These are phyloP conservation scores for Fusarium keratoplasticum DNA, from an alignment of 2,329 filamentous ascomycete genomes.

Conservation along the genomic window DNA sequence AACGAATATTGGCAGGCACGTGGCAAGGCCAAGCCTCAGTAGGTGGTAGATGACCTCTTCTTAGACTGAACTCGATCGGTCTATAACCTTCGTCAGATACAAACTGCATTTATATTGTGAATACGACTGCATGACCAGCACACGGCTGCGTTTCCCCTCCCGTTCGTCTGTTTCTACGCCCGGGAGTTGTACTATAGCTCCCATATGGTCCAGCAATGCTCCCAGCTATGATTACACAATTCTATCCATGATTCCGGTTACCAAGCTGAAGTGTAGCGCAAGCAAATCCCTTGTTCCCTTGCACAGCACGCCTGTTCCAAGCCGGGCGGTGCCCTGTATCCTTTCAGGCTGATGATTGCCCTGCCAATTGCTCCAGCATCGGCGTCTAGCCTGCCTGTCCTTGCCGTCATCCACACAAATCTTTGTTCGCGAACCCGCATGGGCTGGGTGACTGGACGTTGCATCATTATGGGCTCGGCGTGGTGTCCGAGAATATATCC, in stretches of 20 bases:
- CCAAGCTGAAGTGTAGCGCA: slow-evolving; percentile 13
- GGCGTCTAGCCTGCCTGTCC: slow-evolving; percentile 18
- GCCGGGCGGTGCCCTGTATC: slow-evolving; percentile 29
- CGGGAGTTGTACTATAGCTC: slow-evolving; percentile 12
- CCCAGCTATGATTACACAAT: slow-evolving; percentile 35
- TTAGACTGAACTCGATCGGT: neutral
- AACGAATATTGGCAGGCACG: neutral
- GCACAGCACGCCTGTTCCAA: slow-evolving; percentile 36
- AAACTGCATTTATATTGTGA: slow-evolving; percentile 35
- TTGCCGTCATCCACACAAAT: slow-evolving; percentile 19
- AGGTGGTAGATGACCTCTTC: neutral
- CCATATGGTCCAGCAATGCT: slow-evolving; percentile 19
- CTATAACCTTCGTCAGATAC: neutral
- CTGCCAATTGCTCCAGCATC: slow-evolving; percentile 9
- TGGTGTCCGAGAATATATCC: slow-evolving; percentile 13
- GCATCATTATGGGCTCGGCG: slow-evolving; percentile 22
- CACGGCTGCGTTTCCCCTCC: slow-evolving; percentile 26
- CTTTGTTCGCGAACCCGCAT: slow-evolving; percentile 13
- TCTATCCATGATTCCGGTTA: slow-evolving; percentile 36
- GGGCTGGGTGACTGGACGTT: slow-evolving; percentile 15
- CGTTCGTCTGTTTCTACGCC: slow-evolving; percentile 12
- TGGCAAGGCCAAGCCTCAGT: too few relatives aligned
- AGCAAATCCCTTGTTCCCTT: slow-evolving; percentile 14
- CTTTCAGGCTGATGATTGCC: slow-evolving; percentile 20
- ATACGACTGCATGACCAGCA: slow-evolving; percentile 34